Evolutionary conservation across 176 grass and related monocot genomes (phyloP).

Genomic region (Paspalum vaginatum): DNA sequence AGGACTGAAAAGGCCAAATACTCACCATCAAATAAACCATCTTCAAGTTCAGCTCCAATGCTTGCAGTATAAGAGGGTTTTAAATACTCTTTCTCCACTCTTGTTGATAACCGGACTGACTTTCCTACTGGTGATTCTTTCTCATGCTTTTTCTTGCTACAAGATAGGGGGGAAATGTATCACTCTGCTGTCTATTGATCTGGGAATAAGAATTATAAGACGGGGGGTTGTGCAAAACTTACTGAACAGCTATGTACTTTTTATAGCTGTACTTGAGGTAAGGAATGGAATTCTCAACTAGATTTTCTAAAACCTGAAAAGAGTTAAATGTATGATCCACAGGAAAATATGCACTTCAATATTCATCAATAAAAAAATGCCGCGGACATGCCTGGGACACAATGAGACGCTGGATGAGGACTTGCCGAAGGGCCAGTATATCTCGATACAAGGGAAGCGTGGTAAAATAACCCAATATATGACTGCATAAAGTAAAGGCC

Average conservation of each 20-base stretch:
- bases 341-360: neutral
- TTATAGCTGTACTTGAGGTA: constrained; percentile 97
- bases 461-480: constrained; percentile 98
- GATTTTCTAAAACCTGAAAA: constrained; percentile 88
- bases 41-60: constrained; percentile 89
- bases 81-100: constrained; percentile 97
- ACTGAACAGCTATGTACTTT: constrained; percentile 93
- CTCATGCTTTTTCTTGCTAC: constrained; percentile 95
- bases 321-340: constrained; percentile 38
- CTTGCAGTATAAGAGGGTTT: constrained; percentile 90
- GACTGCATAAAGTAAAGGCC: constrained; percentile 99
- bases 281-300: constrained; percentile 95
- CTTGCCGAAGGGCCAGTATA: constrained; percentile 73
- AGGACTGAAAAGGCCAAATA: constrained; percentile 32
- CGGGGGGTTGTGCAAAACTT: constrained; percentile 51
- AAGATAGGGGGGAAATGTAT: constrained; percentile 35
- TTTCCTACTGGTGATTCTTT: constrained; percentile 72
- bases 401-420: constrained; percentile 92
- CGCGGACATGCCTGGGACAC: constrained; percentile 80
- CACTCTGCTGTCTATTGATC: constrained; percentile 14
- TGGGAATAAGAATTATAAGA: constrained; percentile 31
- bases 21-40: constrained; percentile 98
- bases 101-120: constrained; percentile 64
- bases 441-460: constrained; percentile 74
- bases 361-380: neutral